phyloP scores from a whole-genome alignment of 1,284 basidiomycete species.

The Mycena citricolor region DNA sequence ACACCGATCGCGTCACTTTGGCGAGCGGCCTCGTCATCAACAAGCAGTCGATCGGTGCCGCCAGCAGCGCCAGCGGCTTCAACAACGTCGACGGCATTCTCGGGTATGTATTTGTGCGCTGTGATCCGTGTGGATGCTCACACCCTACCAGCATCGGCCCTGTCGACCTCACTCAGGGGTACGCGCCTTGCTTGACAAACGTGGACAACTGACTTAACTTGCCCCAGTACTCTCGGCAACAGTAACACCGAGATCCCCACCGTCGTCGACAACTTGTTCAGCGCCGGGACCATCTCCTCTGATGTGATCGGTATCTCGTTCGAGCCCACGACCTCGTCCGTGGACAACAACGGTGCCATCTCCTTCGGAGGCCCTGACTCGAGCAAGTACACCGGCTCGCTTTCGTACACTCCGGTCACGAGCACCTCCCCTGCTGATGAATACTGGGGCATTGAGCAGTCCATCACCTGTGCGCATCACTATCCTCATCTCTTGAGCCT shows the following conservation, averaged over 20 bases:
- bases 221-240: conserved; percentile 18
- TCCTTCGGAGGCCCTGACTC: conserved; percentile 39
- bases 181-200: conserved; percentile 9
- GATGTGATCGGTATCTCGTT: conserved; percentile 47
- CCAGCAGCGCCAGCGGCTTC: conserved; percentile 32
- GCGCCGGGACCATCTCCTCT: conserved; percentile 36
- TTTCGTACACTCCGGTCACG: conserved; percentile 52
- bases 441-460: conserved; percentile 67
- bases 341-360: conserved; percentile 41
- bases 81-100: conserved; percentile 46
- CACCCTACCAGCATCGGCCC: conserved; percentile 44
- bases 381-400: conserved; percentile 43
- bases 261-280: conserved; percentile 51
- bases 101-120: conserved; percentile 47
- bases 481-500: conserved; percentile 4
- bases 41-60: conserved; percentile 60
- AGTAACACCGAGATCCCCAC: conserved; percentile 35
- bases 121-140: not conserved
- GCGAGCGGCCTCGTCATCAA: conserved; percentile 37
- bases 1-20: conserved; percentile 45
- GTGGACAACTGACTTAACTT: not conserved
- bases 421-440: conserved; percentile 44
- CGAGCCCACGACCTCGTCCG: conserved; percentile 37
- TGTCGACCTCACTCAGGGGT: conserved; percentile 44
- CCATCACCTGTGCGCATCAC: conserved; percentile 49